These are phyloP conservation scores for Puccinellia tenuiflora DNA, from an alignment of 176 grass and related monocot species.

Conservation along the genomic window DNA sequence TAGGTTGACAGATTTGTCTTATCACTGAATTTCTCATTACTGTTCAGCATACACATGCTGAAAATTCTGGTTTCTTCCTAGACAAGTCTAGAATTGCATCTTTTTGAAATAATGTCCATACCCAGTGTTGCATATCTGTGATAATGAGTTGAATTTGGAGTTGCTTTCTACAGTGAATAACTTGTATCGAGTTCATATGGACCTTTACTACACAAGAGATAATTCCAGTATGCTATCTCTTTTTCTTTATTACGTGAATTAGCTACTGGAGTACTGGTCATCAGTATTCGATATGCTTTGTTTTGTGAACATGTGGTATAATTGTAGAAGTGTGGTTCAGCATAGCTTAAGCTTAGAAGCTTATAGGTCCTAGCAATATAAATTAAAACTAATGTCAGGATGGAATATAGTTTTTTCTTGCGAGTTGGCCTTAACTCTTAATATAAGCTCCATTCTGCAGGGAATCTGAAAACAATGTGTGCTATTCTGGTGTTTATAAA, in stretches of 20 bases:
- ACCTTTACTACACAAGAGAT: not conserved
- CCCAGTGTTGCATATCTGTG: not conserved
- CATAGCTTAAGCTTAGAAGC: not conserved
- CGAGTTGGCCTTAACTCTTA: not conserved
- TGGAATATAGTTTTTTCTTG: not conserved
- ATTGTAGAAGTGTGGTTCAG: not conserved
- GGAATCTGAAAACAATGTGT: not conserved
- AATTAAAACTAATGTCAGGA: not conserved
- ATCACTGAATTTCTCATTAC: not conserved
- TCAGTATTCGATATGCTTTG: not conserved
- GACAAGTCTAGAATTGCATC: not conserved
- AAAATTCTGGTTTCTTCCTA: not conserved
- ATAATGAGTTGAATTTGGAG: not conserved
- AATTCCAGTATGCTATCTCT: not conserved
- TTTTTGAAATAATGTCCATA: not conserved
- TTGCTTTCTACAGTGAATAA: not conserved
- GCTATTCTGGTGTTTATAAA: not conserved
- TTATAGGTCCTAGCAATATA: not conserved
- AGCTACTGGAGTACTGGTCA: not conserved
- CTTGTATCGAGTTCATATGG: not conserved
- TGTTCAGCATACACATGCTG: not conserved
- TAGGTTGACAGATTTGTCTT: not conserved
- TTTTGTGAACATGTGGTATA: not conserved
- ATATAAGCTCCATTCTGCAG: not conserved
- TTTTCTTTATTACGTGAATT: not conserved